A percentile compares a stretch with the other conserved stretches of the same genome.
Evolutionary conservation across 345 rosid species (phyloP).

Genomic region (Trapa bicornis): DNA sequence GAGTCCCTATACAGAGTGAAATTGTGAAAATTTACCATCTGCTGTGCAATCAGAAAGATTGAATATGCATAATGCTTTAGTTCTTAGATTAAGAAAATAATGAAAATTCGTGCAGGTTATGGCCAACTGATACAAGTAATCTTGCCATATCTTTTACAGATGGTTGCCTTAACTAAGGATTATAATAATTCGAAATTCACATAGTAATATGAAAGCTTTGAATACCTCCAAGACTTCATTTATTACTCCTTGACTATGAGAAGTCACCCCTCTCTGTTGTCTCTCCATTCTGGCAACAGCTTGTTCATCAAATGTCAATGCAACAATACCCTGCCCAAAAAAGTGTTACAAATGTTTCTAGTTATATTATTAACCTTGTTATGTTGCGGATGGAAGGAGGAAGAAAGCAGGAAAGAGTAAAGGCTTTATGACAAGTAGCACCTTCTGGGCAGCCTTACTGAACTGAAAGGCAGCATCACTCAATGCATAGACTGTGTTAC

Average conservation of each 20-base stretch:
- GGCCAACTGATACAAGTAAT: neutral
- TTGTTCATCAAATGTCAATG: conserved; percentile 86
- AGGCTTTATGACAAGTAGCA: conserved; percentile 11
- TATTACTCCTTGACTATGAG: conserved; percentile 83
- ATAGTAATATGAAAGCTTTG: neutral
- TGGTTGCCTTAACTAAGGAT: neutral
- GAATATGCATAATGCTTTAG: neutral
- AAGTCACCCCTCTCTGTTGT: conserved; percentile 53
- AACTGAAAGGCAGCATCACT: conserved; percentile 96
- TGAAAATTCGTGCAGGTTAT: neutral
- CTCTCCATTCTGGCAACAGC: conserved; percentile 70
- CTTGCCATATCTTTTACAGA: neutral
- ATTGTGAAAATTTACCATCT: neutral
- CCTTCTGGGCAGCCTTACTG: conserved; percentile 98
- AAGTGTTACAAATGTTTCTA: neutral
- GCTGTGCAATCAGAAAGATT: neutral
- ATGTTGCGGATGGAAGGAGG: neutral
- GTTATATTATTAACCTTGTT: neutral
- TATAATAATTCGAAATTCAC: neutral
- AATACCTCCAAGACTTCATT: conserved; percentile 87
- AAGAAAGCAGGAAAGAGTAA: conserved; percentile 8
- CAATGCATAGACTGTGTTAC: conserved; percentile 81
- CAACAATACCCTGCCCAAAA: conserved; percentile 69
- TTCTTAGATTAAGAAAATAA: no score
- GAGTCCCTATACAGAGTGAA: conserved; percentile 42